Conservation (phyloP, 495 filamentous ascomycete species). For the Niebla homalea region DNA sequence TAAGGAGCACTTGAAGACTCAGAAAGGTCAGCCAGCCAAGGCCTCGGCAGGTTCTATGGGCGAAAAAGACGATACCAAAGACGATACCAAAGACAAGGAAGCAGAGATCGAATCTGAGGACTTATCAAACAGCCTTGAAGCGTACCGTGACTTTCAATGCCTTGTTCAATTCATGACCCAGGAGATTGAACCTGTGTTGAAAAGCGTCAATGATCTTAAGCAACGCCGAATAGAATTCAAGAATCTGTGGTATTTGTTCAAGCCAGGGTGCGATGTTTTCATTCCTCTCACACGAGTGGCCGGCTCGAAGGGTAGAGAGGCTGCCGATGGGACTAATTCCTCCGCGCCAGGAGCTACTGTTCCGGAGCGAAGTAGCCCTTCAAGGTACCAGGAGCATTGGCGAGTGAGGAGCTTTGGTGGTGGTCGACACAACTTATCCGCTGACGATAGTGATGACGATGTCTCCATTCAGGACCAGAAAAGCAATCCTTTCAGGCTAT, state of each 20-base stretch:
- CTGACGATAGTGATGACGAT: conserved; percentile 1
- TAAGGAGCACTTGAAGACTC: too few relatives aligned
- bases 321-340: too few relatives aligned
- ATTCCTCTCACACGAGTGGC: too few relatives aligned
- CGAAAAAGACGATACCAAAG: too few relatives aligned
- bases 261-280: conserved; percentile 21
- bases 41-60: too few relatives aligned
- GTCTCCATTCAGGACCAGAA: not conserved
- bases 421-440: conserved; percentile 10
- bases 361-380: not conserved
- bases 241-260: conserved; percentile 29
- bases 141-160: conserved; percentile 16
- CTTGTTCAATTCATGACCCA: conserved; percentile 20
- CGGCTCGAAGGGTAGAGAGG: too few relatives aligned
- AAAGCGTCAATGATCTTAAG: conserved; percentile 10
- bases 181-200: conserved; percentile 10
- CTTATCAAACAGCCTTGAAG: not conserved
- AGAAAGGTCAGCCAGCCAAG: too few relatives aligned
- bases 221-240: conserved; percentile 16
- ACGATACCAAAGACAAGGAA: not conserved
- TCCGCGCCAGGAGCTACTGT: not conserved
- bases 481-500: conserved; percentile 13
- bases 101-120: not conserved
- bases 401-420: conserved; percentile 1
- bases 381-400: not conserved